Percentiles rank a stretch among this genome's conserved stretches.
These are phyloP conservation scores for Sporodiniella umbellata DNA, from an alignment of 371 early-diverging fungal genomes.

Conservation along the genomic window DNA sequence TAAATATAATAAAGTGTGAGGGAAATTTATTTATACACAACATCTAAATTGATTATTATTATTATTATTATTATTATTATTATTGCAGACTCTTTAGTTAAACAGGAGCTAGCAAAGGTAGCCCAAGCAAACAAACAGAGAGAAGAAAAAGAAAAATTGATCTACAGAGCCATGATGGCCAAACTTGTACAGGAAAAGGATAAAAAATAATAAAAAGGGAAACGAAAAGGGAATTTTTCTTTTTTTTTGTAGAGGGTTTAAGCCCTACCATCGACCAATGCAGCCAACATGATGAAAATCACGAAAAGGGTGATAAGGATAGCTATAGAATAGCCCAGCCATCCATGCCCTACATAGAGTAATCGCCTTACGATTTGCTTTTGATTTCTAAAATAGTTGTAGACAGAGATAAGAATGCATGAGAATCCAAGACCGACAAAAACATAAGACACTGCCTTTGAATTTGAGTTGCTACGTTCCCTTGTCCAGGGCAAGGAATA, in stretches of 20 bases:
- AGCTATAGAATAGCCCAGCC: slow-evolving; percentile 37
- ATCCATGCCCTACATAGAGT: slow-evolving; percentile 38
- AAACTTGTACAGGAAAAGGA: slow-evolving; percentile 18
- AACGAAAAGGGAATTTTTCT: too few species aligned
- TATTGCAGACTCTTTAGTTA: slow-evolving; percentile 26
- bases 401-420: slow-evolving; percentile 26
- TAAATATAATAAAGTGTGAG: slow-evolving; percentile 14
- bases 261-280: slow-evolving; percentile 28
- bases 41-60: too few species aligned
- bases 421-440: slow-evolving; percentile 34
- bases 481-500: slow-evolving; percentile 36
- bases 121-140: slow-evolving; percentile 16
- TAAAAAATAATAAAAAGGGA: background rate
- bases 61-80: background rate
- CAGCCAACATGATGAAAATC: slow-evolving; percentile 35
- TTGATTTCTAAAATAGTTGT: slow-evolving; percentile 38
- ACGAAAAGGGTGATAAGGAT: slow-evolving; percentile 33
- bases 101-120: slow-evolving; percentile 50
- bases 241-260: too few species aligned
- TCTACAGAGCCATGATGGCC: slow-evolving; percentile 34
- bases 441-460: slow-evolving; percentile 27
- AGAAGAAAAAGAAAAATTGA: slow-evolving; percentile 20
- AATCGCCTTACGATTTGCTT: slow-evolving; percentile 26
- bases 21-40: too few species aligned
- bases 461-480: slow-evolving; percentile 15